phyloP scores from a whole-genome alignment of 2,329 filamentous ascomycete species.

The Apiospora hydei region DNA sequence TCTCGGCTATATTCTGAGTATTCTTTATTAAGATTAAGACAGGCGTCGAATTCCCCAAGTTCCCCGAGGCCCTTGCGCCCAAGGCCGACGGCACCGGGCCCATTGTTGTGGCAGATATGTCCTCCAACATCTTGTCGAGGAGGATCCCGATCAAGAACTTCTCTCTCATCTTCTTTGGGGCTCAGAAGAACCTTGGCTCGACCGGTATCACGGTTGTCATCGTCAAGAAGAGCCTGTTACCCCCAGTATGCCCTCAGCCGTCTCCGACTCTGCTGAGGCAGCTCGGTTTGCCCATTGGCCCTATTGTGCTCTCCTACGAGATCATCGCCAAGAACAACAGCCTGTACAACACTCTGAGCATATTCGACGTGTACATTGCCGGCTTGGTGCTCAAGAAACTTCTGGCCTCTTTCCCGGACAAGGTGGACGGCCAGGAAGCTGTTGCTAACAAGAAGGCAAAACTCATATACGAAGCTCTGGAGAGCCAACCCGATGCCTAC shows the following conservation, averaged over 20 bases:
- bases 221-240: conserved; percentile 80
- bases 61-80: conserved; percentile 69
- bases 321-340: conserved; percentile 92
- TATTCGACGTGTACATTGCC: conserved; percentile 90
- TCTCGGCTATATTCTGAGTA: too few species aligned
- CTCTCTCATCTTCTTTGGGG: conserved; percentile 87
- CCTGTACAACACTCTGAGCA: conserved; percentile 93
- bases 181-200: conserved; percentile 91
- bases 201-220: conserved; percentile 88
- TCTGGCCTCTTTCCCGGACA: conserved; percentile 68
- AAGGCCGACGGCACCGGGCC: conserved; percentile 67
- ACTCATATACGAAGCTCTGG: conserved; percentile 79
- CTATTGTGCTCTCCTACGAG: conserved; percentile 82
- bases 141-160: conserved; percentile 80
- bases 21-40: too few species aligned
- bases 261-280: conserved; percentile 73
- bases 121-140: conserved; percentile 88
- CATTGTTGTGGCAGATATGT: conserved; percentile 91
- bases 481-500: conserved; percentile 77
- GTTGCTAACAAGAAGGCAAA: conserved; percentile 77
- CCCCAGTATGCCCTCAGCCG: conserved; percentile 70
- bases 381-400: conserved; percentile 87
- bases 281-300: conserved; percentile 78
- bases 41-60: conserved; percentile 79
- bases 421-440: conserved; percentile 78